phyloP scores from a whole-genome alignment of 2,329 filamentous ascomycete species.

The Colletotrichum neosansevieriae region DNA sequence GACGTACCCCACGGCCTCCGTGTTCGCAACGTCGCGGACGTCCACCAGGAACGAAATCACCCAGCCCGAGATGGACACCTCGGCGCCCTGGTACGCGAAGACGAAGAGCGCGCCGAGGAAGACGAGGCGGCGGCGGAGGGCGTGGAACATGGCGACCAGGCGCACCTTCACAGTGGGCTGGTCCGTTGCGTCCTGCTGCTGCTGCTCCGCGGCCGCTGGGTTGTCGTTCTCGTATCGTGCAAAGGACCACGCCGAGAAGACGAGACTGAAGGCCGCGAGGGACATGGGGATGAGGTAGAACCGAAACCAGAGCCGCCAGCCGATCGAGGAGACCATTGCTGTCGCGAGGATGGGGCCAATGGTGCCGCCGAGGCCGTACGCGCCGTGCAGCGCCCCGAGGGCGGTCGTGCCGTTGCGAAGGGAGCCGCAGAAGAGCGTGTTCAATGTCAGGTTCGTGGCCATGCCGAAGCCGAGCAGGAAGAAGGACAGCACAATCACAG shows the following conservation, averaged over 20 bases:
- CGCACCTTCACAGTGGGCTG: slow-evolving; percentile 44
- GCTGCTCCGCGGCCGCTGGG: slow-evolving; percentile 30
- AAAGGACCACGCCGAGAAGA: slow-evolving; percentile 75
- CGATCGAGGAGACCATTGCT: slow-evolving; percentile 69
- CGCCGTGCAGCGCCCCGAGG: slow-evolving; percentile 75
- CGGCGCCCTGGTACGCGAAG: slow-evolving; percentile 87
- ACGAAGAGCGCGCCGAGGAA: slow-evolving; percentile 84
- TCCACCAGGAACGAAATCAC: slow-evolving; percentile 87
- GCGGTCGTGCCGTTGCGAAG: slow-evolving; percentile 65
- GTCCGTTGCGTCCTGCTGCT: slow-evolving; percentile 20
- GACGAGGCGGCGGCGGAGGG: slow-evolving; percentile 68
- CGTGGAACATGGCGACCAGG: slow-evolving; percentile 59
- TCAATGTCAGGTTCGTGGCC: slow-evolving; percentile 67
- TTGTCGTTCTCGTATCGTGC: slow-evolving; percentile 75
- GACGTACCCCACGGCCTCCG: slow-evolving; percentile 81
- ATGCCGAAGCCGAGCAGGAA: slow-evolving; percentile 74
- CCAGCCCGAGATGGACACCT: slow-evolving; percentile 90
- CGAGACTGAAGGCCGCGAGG: slow-evolving; percentile 67
- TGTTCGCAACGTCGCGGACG: slow-evolving; percentile 73
- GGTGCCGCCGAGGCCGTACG: slow-evolving; percentile 74
- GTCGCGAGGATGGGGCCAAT: slow-evolving; percentile 81
- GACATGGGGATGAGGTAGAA: slow-evolving; percentile 78
- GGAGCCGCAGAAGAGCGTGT: slow-evolving; percentile 70
- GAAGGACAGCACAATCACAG: slow-evolving; percentile 74
- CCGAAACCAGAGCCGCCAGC: slow-evolving; percentile 73